Evolutionary conservation across 2,329 filamentous ascomycete genomes (phyloP), one percentile per base, ranked within the genome.

Genomic region (Colletotrichum sp.): DNA sequence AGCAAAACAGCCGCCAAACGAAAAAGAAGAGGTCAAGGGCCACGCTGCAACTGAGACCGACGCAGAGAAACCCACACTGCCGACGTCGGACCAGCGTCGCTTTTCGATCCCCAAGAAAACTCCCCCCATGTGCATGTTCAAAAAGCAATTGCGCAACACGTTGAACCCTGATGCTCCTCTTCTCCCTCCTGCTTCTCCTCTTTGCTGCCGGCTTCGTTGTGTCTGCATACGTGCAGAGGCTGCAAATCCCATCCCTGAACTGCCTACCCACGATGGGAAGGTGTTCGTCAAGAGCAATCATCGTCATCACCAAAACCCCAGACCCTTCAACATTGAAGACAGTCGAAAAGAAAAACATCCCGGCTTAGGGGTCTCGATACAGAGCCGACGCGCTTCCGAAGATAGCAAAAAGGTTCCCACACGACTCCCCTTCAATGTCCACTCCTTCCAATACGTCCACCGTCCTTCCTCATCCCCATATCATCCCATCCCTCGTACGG

Each of bases 291-390:
- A 27, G 27, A n/a, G 12, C 55, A 52, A 39, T 67, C 55, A 43
- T 25, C 55, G 22, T 66, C 22, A 36, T 43, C 25, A 32, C 30
- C 34, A 10, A 15, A 43, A 68, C 34, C 43, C 55, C 27, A 64
- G 73, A 66, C 27, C 55, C 69, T 66, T 62, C 62, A n/a, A 66
- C 36, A 66, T 43, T 75, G 73, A 75, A 75, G 73, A 72, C 55
- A 67, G 13, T 10, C 32, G 8, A 65, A 70, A 74, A 70, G n/a
- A 6, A 60, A 66, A 66, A 39, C 22, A 60, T n/a, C 36, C 72
- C 61, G 28, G 52, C 36, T 15, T 62, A 71, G 30, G 27, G 69
- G 43, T 56, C 39, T 62, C n/a, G 30, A 75, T 30, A 66, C 55
- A n/a, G 27, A 39, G 60, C 22, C 60, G 61, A 28, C 36, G 22